phyloP scores from a whole-genome alignment of 164 flowering plant species.

The Aristolochia fimbriata region DNA sequence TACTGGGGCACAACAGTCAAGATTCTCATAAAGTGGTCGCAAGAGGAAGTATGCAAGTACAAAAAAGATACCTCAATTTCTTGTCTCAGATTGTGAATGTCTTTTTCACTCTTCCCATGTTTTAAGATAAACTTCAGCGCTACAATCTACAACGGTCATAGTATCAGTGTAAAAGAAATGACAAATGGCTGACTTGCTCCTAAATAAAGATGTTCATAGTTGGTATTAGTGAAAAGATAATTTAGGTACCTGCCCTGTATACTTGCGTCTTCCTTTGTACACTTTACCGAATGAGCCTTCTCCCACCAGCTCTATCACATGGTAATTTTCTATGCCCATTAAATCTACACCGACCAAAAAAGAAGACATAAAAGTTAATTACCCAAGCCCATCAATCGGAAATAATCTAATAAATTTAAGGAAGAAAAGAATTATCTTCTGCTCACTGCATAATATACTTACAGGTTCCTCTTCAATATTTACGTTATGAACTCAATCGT shows the following conservation, averaged over 20 bases:
- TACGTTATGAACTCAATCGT: too few relatives aligned
- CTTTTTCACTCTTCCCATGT: constrained; percentile 95
- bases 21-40: too few relatives aligned
- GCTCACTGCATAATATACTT: too few relatives aligned
- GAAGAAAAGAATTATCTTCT: too few relatives aligned
- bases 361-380: not conserved
- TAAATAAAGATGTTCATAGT: not conserved
- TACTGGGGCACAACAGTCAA: too few relatives aligned
- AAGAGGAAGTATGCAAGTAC: not conserved
- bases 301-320: constrained; percentile 89
- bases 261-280: constrained; percentile 84
- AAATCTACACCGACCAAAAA: constrained; percentile 3
- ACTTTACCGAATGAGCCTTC: constrained; percentile 98
- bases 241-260: constrained; percentile 60
- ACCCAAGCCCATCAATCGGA: too few relatives aligned
- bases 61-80: constrained; percentile 74
- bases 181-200: not conserved
- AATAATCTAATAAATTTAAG: too few relatives aligned
- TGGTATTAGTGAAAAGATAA: not conserved
- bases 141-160: constrained; percentile 52
- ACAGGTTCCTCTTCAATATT: too few relatives aligned
- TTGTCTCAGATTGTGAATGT: constrained; percentile 75
- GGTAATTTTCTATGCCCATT: constrained; percentile 90
- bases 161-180: not conserved
- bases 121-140: constrained; percentile 95